Percentiles rank a stretch among this genome's conserved stretches.
Evolutionary conservation across 2,329 filamentous ascomycete genomes (phyloP).

Genomic region (Paecilomyces sp.): DNA sequence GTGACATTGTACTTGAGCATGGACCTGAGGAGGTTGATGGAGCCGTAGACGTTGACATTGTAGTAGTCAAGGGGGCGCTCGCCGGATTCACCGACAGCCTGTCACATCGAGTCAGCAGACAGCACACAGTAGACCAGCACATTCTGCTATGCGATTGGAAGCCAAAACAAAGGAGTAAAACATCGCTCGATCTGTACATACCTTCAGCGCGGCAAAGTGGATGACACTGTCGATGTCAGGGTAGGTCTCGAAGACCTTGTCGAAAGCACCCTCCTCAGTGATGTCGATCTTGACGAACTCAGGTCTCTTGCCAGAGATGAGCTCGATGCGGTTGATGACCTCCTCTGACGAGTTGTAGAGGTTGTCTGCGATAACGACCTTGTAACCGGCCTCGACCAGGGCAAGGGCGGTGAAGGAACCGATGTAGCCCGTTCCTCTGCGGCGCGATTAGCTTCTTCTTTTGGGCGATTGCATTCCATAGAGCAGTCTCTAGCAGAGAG

Average conservation of each 20-base stretch:
- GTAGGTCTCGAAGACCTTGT: conserved; percentile 81
- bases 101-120: conserved; percentile 6
- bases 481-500: not conserved
- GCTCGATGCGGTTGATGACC: conserved; percentile 87
- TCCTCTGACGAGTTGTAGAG: conserved; percentile 95
- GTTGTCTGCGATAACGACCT: conserved; percentile 93
- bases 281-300: conserved; percentile 81
- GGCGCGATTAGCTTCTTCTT: conserved; percentile 2
- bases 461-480: not conserved
- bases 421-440: conserved; percentile 96
- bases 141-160: not conserved
- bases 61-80: conserved; percentile 97
- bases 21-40: conserved; percentile 73
- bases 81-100: conserved; percentile 93
- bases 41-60: conserved; percentile 90
- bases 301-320: conserved; percentile 82
- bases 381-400: conserved; percentile 87
- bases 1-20: conserved; percentile 87
- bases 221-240: conserved; percentile 96
- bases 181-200: conserved; percentile 31
- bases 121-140: not conserved
- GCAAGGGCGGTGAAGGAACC: conserved; percentile 92
- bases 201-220: conserved; percentile 97
- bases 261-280: conserved; percentile 74
- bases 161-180: not conserved